Conservation (phyloP, 345 rosid species). For the Pistacia integerrima region DNA sequence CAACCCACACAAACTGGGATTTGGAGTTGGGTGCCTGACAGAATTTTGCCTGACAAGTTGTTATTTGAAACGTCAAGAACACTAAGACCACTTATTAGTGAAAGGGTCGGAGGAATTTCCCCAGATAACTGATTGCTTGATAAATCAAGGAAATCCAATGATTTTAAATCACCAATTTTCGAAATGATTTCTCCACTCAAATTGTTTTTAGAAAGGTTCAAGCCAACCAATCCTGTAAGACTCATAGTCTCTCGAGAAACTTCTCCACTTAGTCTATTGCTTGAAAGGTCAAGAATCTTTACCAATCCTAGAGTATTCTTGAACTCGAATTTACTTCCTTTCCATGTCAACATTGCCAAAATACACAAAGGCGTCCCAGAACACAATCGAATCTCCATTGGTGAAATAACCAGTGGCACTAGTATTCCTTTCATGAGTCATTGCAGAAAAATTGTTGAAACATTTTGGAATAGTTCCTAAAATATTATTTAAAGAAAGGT, state of each 20-base stretch:
- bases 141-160: background rate
- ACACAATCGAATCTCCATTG: too few relatives aligned
- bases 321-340: background rate
- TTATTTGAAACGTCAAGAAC: too few relatives aligned
- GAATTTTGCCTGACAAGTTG: too few relatives aligned
- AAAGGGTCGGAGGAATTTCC: background rate
- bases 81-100: background rate
- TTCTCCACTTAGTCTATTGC: background rate
- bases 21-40: too few relatives aligned
- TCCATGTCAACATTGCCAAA: background rate
- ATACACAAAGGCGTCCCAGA: too few relatives aligned
- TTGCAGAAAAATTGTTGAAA: slow-evolving; percentile 3
- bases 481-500: slow-evolving; percentile 4
- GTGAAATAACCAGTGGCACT: background rate
- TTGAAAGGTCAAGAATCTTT: background rate
- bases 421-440: background rate
- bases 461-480: slow-evolving; percentile 2
- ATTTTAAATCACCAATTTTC: background rate
- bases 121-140: background rate
- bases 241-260: background rate
- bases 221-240: background rate
- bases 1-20: too few relatives aligned
- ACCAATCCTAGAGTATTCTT: background rate
- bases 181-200: background rate
- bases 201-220: background rate